Evolutionary conservation across 768 basidiomycete species (phyloP), one percentile per base, ranked within the genome.

Genomic region (Tubosaeta brunneosetosa): DNA sequence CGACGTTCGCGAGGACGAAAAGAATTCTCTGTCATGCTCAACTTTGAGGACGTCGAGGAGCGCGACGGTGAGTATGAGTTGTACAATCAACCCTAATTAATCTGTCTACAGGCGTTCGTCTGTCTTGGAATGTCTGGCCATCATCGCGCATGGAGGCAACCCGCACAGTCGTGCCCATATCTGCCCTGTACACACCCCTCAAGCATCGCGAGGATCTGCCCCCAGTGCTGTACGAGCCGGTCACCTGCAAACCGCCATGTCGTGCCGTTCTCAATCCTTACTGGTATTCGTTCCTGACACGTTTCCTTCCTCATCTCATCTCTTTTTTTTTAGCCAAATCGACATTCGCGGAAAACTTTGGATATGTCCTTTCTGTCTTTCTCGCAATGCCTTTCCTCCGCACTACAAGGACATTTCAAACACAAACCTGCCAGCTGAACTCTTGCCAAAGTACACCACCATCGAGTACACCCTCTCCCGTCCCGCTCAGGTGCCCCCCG

Each of bases 101-200:
- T 31, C 22, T 33, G 3, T 17, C 10, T 29, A 34, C 56, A 97
- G 94, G 95, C 60, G 85, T 97, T 43, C 83, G 95, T 50, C 79
- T 98, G 59, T 95, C 94, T 44, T 98, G 95, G 97, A 99, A 99
- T 71, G 91, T 94, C 53, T 99, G 93, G 92, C 94, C 94, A 3
- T 94, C 94, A 33, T 94, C 93, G 54, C 85, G 97, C 62, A 95
- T 98, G 70, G 97, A 99, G 74, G 93, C 95, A 13, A 98, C 94
- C 34, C 82, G 95, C 61, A 97, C 92, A 5, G 95, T 99, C 37
- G 95, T 98, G 7, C 97, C 97, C 53, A 97, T 99, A 64, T 87
- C 95, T n/a, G 92, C 97, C 9, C 79, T 99, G 8, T 99, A 99
- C 73, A 93, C 91, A 3, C 97, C 97, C 16, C 77, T 98, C 61